Conservation (phyloP, 768 basidiomycete genomes). For the Cyathus striatus region DNA sequence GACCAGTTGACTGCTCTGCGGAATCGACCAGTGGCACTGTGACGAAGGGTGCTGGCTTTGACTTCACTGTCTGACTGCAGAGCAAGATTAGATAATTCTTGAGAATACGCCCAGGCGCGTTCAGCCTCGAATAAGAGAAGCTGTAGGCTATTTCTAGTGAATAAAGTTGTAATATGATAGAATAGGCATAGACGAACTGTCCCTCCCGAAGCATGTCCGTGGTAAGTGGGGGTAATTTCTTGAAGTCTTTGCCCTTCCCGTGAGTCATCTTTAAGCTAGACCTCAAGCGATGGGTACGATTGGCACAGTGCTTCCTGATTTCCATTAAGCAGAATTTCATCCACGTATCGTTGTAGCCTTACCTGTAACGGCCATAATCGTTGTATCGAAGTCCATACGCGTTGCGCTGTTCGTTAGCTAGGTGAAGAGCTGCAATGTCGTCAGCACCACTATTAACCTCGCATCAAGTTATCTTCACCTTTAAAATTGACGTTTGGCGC, state of each 20-base stretch:
- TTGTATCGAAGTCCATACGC: constrained; percentile 90
- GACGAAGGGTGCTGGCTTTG: constrained; percentile 54
- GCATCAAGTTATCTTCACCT: too few relatives aligned
- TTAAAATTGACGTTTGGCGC: constrained; percentile 26
- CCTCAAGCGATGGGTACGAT: constrained; percentile 83
- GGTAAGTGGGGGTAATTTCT: constrained; percentile 66
- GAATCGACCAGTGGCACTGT: constrained; percentile 76
- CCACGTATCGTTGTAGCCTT: too few relatives aligned
- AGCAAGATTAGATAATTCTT: constrained; percentile 60
- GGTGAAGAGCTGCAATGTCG: constrained; percentile 57
- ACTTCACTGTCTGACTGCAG: constrained; percentile 45
- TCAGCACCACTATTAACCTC: too few relatives aligned
- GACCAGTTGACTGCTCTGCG: constrained; percentile 78
- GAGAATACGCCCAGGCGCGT: constrained; percentile 87
- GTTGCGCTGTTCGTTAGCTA: constrained; percentile 84
- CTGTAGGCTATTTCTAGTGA: constrained; percentile 51
- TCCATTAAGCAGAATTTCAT: not conserved
- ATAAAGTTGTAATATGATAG: not conserved
- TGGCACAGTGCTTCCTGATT: constrained; percentile 83
- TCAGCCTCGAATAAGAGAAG: constrained; percentile 87
- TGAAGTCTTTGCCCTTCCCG: constrained; percentile 88
- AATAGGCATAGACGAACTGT: constrained; percentile 47
- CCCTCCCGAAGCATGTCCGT: constrained; percentile 74
- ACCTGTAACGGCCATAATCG: constrained; percentile 86
- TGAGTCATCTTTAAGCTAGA: constrained; percentile 82